Base-by-base conservation (phyloP, 2,329 filamentous ascomycete genomes). In the Coleophoma cylindrospora region DNA sequence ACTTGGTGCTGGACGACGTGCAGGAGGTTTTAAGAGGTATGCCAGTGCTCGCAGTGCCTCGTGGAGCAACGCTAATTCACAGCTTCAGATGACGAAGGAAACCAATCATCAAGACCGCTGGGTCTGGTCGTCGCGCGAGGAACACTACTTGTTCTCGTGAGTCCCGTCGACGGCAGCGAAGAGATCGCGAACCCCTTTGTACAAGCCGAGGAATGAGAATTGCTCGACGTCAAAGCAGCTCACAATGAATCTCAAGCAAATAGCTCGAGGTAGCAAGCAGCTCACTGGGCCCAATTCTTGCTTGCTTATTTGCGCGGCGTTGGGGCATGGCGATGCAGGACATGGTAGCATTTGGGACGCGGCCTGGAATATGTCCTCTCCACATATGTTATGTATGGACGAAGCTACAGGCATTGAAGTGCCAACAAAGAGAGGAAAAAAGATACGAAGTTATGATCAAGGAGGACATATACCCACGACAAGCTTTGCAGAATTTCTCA, bases 181-280 rank as follows among this genome's bases (percentile, higher is more conserved):
- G 86, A 92, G 70, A 99, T 99, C 62, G 82, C 87, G 61, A 99
- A 99, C 68, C 94, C 94, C 0, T 99, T 97, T 65, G 75, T 87
- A 48, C 83, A 89, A 64, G 75, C 79, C 21, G 86, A 90, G 44
- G 86, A 90, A 58, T 63, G 69, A 68, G 50, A 13, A 15, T 27
- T 7, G 9, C 22, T 17, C 2, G 22, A 9, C 12, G 11, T 8
- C 17, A 41, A 21, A 22, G 9, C 14, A 41, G 19, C 40, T 21
- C n/a, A 14, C 9, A 21, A 9, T 41, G 14, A 19, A 12, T 41
- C 40, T 17, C 17, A 21, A 21, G 17, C 4, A 8, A 19, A 41
- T 6, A 12, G 40, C 40, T 21, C 11, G 40, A 41, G 40, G 27
- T 27, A 27, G 27, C 27, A 27, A 27, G 27, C 27, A 8, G 27